Base-by-base conservation (phyloP, 164 flowering plant genomes). In the Vitis cinerea region DNA sequence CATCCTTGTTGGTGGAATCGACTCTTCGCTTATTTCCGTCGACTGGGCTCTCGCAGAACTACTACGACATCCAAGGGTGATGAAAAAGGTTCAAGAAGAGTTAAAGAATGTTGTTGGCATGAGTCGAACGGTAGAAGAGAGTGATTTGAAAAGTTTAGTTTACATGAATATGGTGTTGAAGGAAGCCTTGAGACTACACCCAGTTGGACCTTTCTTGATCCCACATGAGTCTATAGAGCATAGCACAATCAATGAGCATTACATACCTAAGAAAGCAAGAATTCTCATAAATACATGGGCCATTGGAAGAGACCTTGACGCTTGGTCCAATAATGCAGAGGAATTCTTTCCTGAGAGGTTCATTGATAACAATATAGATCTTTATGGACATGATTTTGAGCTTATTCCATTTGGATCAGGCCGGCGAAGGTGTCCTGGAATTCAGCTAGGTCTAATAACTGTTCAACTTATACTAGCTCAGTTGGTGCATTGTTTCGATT, bases 171-270 rank as follows among this genome's bases (percentile, higher is more conserved):
- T 74, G 80, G 78, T 77, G 27, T 53, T 80, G 53, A 80, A 77
- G 65, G 83, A 80, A 66, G 62, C 31, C 75, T 10, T 79, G 64
- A 65, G 85, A 64, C 67, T 82, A 1, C 79, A 82, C 57, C 85
- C 83, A 16, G 74, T 69, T 0, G 77, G 54, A 0, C 81, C 85
- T n/a, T 29, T 79, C 10, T 75, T 82, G 5, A 11, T 79, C 23
- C 82, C 85, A 3, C 80, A 16, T 2, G 70, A 79, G 61, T 66
- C 80, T 31, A 47, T 13, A 23, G 76, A 75, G 55, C 81, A 71
- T 31, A 60, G 60, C 52, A 67, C 48, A 2, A 54, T 78, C 13
- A 37, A 68, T 4, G 73, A 72, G 1, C 68, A 66, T 63, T 51
- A 44, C 50, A 76, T 76, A 55, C 78, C 80, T 0, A 68, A 68